Evolutionary conservation across 1,139 yeast species (phyloP), one percentile per base, ranked within the genome.

Genomic region (Debaryomyces singareniensis): DNA sequence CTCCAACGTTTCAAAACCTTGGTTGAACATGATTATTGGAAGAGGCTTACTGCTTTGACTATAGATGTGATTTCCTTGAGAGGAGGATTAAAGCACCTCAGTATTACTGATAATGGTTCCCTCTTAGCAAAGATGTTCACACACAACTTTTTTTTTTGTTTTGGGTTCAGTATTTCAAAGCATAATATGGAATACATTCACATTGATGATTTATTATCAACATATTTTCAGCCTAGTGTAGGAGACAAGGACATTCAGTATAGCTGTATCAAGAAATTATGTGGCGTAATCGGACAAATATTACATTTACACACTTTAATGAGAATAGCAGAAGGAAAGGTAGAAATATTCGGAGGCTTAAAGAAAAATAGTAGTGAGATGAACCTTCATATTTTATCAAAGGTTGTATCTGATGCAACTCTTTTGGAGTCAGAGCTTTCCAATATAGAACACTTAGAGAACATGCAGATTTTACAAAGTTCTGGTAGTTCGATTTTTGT

Each of bases 11-110:
- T 24, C 13, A 15, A 13, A 7, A 13, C 20, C 9, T 18, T 24
- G n/a, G 24, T 29, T 11, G 21, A 18, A 7, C 21, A 7, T n/a
- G 15, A 30, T 5, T 22, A 27, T 16, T 30, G 33, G 33, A 16
- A 12, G 14, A 15, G 18, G 10, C 23, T 30, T 10, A 30, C 29
- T 15, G 16, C 16, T 12, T 13, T 30, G 11, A 20, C 24, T 7
- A 27, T 30, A 10, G 27, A 30, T 15, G 7, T 26, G 5, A 24
- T 30, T 14, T 30, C 33, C 7, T 13, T 30, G 18, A 27, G 33
- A 16, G 33, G 33, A 7, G 33, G 33, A 5, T 16, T 30, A n/a
- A 15, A 22, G 10, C 12, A 18, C 13, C 15, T 30, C 4, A 22
- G 14, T 6, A 24, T 27, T 9, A 14, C 33, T 6, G n/a, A 7